A percentile compares a stretch with the other conserved stretches of the same genome.
These are phyloP conservation scores for Berkeleyomyces rouxiae DNA, from an alignment of 2,329 filamentous ascomycete species.

Conservation along the genomic window DNA sequence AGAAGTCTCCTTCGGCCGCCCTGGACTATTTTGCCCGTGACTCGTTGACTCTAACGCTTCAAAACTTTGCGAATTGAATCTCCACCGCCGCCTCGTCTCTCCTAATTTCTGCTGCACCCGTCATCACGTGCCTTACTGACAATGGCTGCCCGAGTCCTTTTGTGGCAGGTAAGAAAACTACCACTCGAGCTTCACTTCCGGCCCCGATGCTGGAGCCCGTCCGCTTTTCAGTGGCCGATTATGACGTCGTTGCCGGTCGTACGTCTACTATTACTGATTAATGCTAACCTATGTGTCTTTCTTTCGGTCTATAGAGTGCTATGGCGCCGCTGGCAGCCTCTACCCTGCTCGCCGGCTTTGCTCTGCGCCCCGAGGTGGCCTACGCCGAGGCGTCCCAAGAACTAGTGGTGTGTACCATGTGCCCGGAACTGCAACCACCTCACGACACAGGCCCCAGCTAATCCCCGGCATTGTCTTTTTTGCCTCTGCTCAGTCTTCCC, in stretches of 20 bases:
- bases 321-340: slow-evolving; percentile 37
- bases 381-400: slow-evolving; percentile 33
- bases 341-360: slow-evolving; percentile 31
- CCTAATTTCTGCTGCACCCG: neutral
- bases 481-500: neutral
- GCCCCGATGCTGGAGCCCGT: neutral
- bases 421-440: neutral
- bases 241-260: neutral
- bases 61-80: slow-evolving; percentile 5
- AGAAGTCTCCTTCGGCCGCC: slow-evolving; percentile 12
- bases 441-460: neutral
- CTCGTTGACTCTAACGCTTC: slow-evolving; percentile 1
- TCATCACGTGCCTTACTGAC: slow-evolving; percentile 17
- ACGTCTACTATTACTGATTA: neutral
- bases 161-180: slow-evolving; percentile 32
- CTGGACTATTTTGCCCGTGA: slow-evolving; percentile 6
- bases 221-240: neutral
- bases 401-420: slow-evolving; percentile 8
- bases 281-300: neutral
- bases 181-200: neutral
- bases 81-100: slow-evolving; percentile 10
- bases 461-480: neutral
- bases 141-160: slow-evolving; percentile 45
- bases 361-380: slow-evolving; percentile 30
- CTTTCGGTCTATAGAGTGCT: slow-evolving; percentile 27